A percentile compares a stretch with the other conserved stretches of the same genome.
Evolutionary conservation across 1,284 basidiomycete species (phyloP).

Genomic region (Polyporus tsugae): DNA sequence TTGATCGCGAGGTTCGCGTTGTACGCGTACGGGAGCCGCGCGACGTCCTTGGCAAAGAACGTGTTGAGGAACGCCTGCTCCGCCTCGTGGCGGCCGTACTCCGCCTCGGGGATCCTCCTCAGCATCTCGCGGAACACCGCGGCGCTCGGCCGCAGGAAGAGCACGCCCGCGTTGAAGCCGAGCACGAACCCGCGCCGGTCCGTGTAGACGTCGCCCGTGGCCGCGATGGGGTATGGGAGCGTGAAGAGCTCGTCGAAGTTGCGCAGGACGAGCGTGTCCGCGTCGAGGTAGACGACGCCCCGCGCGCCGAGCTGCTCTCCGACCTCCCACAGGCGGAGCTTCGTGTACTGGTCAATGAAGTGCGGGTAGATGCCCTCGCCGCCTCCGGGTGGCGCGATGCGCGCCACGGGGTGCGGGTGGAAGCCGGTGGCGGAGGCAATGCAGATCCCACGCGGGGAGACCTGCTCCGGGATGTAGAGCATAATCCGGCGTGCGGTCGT

Average conservation of each 20-base stretch:
- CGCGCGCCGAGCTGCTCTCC: constrained; percentile 43
- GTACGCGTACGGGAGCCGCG: constrained; percentile 54
- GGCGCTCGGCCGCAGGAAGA: constrained; percentile 47
- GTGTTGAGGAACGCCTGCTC: constrained; percentile 57
- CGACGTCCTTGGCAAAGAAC: constrained; percentile 49
- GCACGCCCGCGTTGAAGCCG: constrained; percentile 53
- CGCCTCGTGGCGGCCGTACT: constrained; percentile 45
- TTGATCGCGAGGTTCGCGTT: constrained; percentile 57
- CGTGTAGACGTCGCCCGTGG: constrained; percentile 51
- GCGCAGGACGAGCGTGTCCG: constrained; percentile 50
- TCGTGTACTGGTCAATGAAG: constrained; percentile 54
- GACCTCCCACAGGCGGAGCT: constrained; percentile 54
- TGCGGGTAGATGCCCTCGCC: constrained; percentile 45
- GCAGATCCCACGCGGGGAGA: constrained; percentile 51
- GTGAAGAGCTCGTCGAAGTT: constrained; percentile 57
- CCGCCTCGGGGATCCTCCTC: constrained; percentile 41
- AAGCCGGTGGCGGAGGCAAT: constrained; percentile 50
- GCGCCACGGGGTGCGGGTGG: constrained; percentile 45
- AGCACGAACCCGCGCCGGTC: constrained; percentile 47
- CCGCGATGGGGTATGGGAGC: constrained; percentile 51
- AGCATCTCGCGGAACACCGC: constrained; percentile 46
- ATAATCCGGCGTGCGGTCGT: constrained; percentile 46
- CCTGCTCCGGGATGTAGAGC: constrained; percentile 48
- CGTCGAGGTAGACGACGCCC: constrained; percentile 51
- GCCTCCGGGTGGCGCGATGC: constrained; percentile 48